Conservation (phyloP, 306 rosid genomes). For the Cicer judaicum region DNA sequence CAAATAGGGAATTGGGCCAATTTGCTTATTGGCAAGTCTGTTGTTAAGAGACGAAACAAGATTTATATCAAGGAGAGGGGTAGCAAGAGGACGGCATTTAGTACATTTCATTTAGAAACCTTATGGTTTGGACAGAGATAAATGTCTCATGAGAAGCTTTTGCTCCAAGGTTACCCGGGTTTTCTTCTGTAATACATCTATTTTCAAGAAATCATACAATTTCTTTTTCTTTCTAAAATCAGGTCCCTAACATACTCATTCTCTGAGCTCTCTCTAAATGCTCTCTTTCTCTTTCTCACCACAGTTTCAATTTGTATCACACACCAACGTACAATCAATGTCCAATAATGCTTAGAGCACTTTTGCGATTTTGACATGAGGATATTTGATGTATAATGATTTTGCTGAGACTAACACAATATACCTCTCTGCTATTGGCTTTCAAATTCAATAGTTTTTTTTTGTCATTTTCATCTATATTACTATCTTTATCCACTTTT, state of each 20-base stretch:
- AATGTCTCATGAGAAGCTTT: too few species aligned
- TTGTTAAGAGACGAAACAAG: too few species aligned
- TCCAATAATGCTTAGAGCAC: slow-evolving; percentile 19
- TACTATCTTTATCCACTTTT: slow-evolving; percentile 4
- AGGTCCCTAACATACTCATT: background rate
- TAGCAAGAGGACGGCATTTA: too few species aligned
- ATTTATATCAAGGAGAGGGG: too few species aligned
- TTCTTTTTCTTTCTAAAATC: too few species aligned
- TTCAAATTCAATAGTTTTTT: background rate
- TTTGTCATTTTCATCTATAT: background rate
- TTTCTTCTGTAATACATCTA: too few species aligned
- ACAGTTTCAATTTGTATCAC: background rate
- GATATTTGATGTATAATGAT: slow-evolving; percentile 8
- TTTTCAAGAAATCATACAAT: too few species aligned
- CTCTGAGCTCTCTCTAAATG: background rate
- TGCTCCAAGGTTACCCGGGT: too few species aligned
- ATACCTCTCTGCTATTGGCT: slow-evolving; percentile 9
- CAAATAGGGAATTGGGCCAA: too few species aligned
- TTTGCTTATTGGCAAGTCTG: too few species aligned
- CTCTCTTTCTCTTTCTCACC: background rate
- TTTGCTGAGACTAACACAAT: slow-evolving; percentile 10
- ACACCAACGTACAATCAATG: slow-evolving; percentile 9
- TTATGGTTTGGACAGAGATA: too few species aligned
- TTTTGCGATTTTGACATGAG: background rate
- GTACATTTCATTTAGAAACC: too few species aligned